Evolutionary conservation across 2,329 filamentous ascomycete genomes (phyloP), one percentile per base, ranked within the genome.

Genomic region (Botrytis aclada): DNA sequence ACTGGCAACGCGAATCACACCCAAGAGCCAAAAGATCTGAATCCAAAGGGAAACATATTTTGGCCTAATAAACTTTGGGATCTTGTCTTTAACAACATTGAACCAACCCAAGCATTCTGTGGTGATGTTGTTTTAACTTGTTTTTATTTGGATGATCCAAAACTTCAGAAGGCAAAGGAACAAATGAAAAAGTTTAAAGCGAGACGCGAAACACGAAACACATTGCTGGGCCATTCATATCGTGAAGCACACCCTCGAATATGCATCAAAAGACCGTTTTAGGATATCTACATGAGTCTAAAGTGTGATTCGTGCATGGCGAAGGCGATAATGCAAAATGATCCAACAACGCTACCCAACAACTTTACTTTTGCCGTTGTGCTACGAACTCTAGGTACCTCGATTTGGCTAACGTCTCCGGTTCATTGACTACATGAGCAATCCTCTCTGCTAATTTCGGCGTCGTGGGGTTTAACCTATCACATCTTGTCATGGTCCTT

Each of bases 141-240:
- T 63, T n/a, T 39, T 39, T 29, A 63, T 63, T 66, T 51, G 20
- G 43, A 65, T 65, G 63, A 34, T 47, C 9, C 43, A 37, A 65
- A 51, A 34, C 32, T 43, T 29, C 56, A 34, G 18, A 66, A 22
- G 25, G n/a, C n/a, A 14, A 43, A 43, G 6, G 37, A 61, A 58
- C 51, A 25, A 45, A 58, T 34, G n/a, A 34, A 61, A 41, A 32
- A 39, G 22, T 69, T 67, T n/a, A 45, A 47, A 75, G 74, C 75
- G 75, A 77, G 71, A 77, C 75, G 75, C 77, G 37, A 47, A 47
- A 65, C 41, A 32, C 41, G 76, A 77, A 76, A 78, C 76, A 76
- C 73, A 61, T 74, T 54, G 54, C 61, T 58, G 65, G 64, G 69
- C 78, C 78, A 79, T 74, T 80, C 74, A 78, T 64, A 74, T 61